Conservation (phyloP, 805 yeast genomes). For the Wickerhamiella spandovensis region DNA sequence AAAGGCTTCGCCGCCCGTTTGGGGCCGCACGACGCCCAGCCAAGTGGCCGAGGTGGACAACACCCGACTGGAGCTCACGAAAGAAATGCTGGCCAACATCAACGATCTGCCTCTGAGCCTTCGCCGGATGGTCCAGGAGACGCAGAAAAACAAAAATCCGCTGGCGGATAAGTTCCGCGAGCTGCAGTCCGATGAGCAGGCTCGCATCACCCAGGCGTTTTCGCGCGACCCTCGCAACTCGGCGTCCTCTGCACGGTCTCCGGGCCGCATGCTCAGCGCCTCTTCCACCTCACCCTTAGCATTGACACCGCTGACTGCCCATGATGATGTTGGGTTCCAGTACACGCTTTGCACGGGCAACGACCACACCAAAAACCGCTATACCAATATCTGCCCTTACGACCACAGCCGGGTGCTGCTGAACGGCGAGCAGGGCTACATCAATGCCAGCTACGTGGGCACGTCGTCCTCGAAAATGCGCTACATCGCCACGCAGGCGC, state of each 20-base stretch:
- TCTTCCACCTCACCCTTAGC: not conserved
- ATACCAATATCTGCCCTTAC: constrained; percentile 77
- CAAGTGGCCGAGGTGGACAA: constrained; percentile 9
- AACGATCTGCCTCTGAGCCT: constrained; percentile 44
- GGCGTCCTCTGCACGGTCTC: not conserved
- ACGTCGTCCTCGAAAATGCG: constrained; percentile 28
- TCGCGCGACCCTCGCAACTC: constrained; percentile 1
- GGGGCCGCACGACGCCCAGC: constrained; percentile 1
- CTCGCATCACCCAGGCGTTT: constrained; percentile 41
- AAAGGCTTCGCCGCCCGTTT: not conserved
- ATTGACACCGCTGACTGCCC: constrained; percentile 1
- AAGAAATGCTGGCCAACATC: constrained; percentile 5
- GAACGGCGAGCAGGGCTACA: constrained; percentile 32
- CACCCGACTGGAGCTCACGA: constrained; percentile 9
- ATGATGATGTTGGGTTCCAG: constrained; percentile 17
- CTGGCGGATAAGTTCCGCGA: constrained; percentile 43
- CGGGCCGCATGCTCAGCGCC: not conserved
- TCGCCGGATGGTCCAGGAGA: constrained; percentile 24
- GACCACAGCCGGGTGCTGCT: constrained; percentile 73
- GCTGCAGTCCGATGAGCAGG: constrained; percentile 58
- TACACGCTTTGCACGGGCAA: constrained; percentile 59
- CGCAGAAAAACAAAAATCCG: constrained; percentile 26
- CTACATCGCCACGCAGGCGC: constrained; percentile 91
- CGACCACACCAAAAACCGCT: constrained; percentile 76
- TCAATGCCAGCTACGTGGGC: constrained; percentile 67